Percentiles rank a stretch among this genome's conserved stretches.
These are phyloP conservation scores for Cytospora mali DNA, from an alignment of 2,329 filamentous ascomycete genomes.

Conservation along the genomic window DNA sequence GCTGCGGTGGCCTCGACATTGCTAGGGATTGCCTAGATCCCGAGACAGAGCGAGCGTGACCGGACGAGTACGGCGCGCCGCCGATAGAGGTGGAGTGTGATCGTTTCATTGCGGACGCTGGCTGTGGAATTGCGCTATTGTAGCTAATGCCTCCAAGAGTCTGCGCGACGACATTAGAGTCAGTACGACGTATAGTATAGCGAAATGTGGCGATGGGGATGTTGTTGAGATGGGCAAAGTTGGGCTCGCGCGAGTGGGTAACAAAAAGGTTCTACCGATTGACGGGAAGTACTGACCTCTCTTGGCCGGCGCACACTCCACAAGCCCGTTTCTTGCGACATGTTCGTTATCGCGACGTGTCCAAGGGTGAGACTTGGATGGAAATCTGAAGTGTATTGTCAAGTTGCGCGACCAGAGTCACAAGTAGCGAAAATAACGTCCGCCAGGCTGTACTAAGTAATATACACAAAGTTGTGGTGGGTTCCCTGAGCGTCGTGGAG, in stretches of 20 bases:
- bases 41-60: constrained; percentile 81
- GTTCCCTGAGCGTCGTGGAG: constrained; percentile 18
- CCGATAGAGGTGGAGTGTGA: constrained; percentile 75
- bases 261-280: constrained; percentile 11
- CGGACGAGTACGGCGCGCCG: constrained; percentile 64
- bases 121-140: constrained; percentile 86
- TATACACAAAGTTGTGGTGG: constrained; percentile 5
- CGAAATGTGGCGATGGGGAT: background rate
- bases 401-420: background rate
- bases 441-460: constrained; percentile 12
- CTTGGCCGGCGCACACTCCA: constrained; percentile 91
- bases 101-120: constrained; percentile 91
- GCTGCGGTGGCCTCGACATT: constrained; percentile 79
- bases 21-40: constrained; percentile 85
- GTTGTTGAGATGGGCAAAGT: constrained; percentile 18
- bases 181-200: constrained; percentile 6
- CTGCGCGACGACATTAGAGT: constrained; percentile 46
- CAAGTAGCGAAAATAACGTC: background rate
- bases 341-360: constrained; percentile 43
- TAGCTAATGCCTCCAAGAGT: constrained; percentile 84
- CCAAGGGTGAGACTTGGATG: background rate
- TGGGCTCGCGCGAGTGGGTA: constrained; percentile 26
- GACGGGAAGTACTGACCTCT: constrained; percentile 66
- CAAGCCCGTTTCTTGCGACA: constrained; percentile 85
- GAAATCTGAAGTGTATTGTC: background rate